Evolutionary conservation across 495 filamentous ascomycete species (phyloP).

Genomic region (Aspergillus baeticus): DNA sequence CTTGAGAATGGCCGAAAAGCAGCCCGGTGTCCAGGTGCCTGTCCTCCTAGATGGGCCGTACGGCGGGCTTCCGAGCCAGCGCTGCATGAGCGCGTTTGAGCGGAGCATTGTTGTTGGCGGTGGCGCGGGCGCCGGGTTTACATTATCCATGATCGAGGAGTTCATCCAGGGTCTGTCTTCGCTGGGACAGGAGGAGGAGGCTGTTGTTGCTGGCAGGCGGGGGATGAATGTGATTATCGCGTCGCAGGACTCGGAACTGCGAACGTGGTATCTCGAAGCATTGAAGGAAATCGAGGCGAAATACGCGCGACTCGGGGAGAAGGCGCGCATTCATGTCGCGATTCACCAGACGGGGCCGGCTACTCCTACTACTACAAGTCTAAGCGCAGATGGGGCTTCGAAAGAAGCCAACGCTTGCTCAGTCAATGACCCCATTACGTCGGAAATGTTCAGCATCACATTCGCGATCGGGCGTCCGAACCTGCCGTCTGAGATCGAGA

Average conservation of each 20-base stretch:
- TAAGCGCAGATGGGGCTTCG: not conserved
- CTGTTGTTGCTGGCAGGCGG: too few relatives aligned
- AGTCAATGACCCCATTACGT: not conserved
- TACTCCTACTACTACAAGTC: too few relatives aligned
- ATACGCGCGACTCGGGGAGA: too few relatives aligned
- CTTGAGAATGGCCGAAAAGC: slow-evolving; percentile 25
- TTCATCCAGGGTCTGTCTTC: not conserved
- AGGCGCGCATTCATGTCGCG: too few relatives aligned
- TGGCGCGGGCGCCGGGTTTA: slow-evolving; percentile 55
- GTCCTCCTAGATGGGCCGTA: slow-evolving; percentile 53
- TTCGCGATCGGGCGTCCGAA: slow-evolving; percentile 29
- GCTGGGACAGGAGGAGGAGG: too few relatives aligned
- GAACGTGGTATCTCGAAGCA: too few relatives aligned
- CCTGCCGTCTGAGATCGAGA: slow-evolving; percentile 32
- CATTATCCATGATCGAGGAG: slow-evolving; percentile 22
- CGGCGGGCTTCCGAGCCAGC: slow-evolving; percentile 35
- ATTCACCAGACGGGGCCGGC: too few relatives aligned
- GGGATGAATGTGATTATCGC: too few relatives aligned
- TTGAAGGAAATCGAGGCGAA: too few relatives aligned
- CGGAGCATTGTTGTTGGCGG: slow-evolving; percentile 49
- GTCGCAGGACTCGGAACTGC: too few relatives aligned
- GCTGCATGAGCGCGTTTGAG: slow-evolving; percentile 27
- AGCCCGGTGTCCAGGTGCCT: slow-evolving; percentile 25
- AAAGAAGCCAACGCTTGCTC: slow-evolving; percentile 20
- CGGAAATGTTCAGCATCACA: not conserved